These are phyloP conservation scores for Macadamia integrifolia DNA, from an alignment of 164 flowering plant genomes.

Conservation along the genomic window DNA sequence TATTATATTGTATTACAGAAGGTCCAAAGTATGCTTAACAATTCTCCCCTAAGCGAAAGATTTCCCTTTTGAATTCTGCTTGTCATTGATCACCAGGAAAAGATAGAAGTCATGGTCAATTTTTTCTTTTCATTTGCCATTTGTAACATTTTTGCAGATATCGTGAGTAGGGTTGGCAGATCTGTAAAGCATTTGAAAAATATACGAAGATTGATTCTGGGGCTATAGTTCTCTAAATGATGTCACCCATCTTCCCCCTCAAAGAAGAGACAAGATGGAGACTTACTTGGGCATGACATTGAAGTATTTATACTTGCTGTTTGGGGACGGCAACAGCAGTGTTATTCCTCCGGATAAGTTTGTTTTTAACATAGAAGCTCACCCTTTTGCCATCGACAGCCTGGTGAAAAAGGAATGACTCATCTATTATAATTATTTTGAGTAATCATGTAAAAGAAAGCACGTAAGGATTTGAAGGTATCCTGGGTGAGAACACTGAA, in stretches of 20 bases:
- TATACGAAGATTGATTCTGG: slow-evolving; percentile 80
- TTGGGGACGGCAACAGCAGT: slow-evolving; percentile 44
- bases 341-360: slow-evolving; percentile 75
- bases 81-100: not conserved
- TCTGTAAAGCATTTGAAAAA: slow-evolving; percentile 88
- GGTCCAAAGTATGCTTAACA: slow-evolving; percentile 62
- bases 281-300: slow-evolving; percentile 88
- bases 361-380: slow-evolving; percentile 94
- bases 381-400: slow-evolving; percentile 64
- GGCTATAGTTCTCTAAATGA: slow-evolving; percentile 86
- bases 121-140: not conserved
- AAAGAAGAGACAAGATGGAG: slow-evolving; percentile 90
- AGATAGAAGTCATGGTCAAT: not conserved
- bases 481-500: not conserved
- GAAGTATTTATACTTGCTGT: slow-evolving; percentile 79
- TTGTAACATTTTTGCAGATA: slow-evolving; percentile 44
- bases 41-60: not conserved
- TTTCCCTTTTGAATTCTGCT: not conserved
- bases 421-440: not conserved
- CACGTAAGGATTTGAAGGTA: not conserved
- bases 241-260: slow-evolving; percentile 79
- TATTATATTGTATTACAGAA: slow-evolving; percentile 81
- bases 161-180: slow-evolving; percentile 95
- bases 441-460: not conserved
- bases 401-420: slow-evolving; percentile 10